phyloP scores from a whole-genome alignment of 192 early-diverging fungal genomes.

The Chytriomyces confervae region DNA sequence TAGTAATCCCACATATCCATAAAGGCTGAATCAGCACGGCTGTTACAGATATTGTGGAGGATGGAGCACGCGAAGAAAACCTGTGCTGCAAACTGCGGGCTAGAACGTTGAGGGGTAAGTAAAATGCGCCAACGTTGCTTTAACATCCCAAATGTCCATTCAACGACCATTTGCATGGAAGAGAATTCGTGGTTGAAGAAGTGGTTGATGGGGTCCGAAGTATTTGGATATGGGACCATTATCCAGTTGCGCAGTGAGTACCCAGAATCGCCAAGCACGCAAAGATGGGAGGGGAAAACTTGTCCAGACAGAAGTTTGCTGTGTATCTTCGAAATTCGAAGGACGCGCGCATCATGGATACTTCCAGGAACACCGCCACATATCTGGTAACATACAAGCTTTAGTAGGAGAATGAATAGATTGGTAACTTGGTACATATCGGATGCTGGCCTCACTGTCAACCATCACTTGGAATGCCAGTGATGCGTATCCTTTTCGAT shows the following conservation, averaged over 20 bases:
- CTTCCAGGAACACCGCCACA: slow-evolving; percentile 8
- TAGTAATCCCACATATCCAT: slow-evolving; percentile 2
- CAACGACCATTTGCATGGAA: slow-evolving; percentile 1
- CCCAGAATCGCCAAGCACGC: slow-evolving; percentile 5
- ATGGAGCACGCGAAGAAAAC: not conserved
- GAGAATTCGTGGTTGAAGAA: slow-evolving; percentile 2
- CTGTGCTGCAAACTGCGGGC: not conserved
- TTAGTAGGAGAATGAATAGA: not conserved
- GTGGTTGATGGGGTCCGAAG: not conserved
- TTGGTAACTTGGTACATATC: not conserved
- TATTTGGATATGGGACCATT: slow-evolving; percentile 1
- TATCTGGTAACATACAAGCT: not conserved
- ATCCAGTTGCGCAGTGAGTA: not conserved
- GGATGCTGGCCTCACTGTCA: slow-evolving; percentile 12
- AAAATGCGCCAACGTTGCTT: slow-evolving; percentile 5
- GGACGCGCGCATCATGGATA: slow-evolving; percentile 7
- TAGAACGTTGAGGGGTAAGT: not conserved
- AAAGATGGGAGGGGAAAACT: not conserved
- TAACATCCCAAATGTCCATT: not conserved
- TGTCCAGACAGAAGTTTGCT: not conserved
- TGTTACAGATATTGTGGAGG: slow-evolving; percentile 18
- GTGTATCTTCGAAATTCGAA: not conserved
- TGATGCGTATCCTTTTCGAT: slow-evolving; percentile 12
- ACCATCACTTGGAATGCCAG: slow-evolving; percentile 18
- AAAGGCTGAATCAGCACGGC: not conserved